phyloP scores from a whole-genome alignment of 768 basidiomycete species.

The Pleurotus tuoliensis region DNA sequence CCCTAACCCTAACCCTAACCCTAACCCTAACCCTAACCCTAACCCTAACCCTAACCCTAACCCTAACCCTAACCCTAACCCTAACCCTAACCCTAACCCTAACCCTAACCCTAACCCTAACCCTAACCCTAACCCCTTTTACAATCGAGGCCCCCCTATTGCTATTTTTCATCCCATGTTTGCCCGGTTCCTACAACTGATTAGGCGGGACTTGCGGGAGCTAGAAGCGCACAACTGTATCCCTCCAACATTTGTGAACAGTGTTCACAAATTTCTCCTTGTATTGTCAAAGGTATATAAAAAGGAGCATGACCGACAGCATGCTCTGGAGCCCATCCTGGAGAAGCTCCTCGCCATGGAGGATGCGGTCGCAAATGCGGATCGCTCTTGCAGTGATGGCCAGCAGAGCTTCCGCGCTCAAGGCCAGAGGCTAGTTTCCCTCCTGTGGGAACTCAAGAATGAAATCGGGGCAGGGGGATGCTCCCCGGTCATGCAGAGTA shows the following conservation, averaged over 20 bases:
- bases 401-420: background rate
- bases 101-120: too few relatives aligned
- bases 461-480: background rate
- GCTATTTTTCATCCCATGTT: background rate
- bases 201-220: background rate
- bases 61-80: too few relatives aligned
- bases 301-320: background rate
- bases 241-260: background rate
- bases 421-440: background rate
- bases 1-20: too few relatives aligned
- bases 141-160: background rate
- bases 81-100: too few relatives aligned
- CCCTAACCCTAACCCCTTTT: too few relatives aligned
- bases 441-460: background rate
- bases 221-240: background rate
- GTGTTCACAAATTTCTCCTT: background rate
- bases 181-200: background rate
- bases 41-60: too few relatives aligned
- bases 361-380: background rate
- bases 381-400: background rate
- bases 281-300: background rate
- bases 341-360: background rate
- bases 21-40: too few relatives aligned
- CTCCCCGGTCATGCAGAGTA: background rate
- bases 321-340: background rate